A percentile compares a stretch with the other conserved stretches of the same genome.
phyloP scores from a whole-genome alignment of 345 rosid species.

The Punica granatum region DNA sequence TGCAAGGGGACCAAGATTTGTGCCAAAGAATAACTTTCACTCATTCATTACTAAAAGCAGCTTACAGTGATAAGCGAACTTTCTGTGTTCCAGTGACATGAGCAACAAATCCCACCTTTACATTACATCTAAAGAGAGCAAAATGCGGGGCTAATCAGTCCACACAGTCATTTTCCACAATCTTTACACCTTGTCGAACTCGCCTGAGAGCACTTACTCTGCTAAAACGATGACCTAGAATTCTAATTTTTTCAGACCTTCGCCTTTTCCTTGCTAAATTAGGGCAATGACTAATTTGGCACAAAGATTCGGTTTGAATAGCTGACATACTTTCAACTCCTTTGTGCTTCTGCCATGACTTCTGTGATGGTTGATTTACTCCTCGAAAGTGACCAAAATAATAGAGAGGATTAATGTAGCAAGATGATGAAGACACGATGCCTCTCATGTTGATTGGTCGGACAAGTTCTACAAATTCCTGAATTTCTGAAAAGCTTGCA shows the following conservation, averaged over 20 bases:
- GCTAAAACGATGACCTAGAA: slow-evolving; percentile 17
- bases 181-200: slow-evolving; percentile 28
- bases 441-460: slow-evolving; percentile 57
- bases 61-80: too few species aligned
- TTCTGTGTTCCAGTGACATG: too few species aligned
- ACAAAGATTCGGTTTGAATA: slow-evolving; percentile 16
- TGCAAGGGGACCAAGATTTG: neutral
- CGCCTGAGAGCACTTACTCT: slow-evolving; percentile 25
- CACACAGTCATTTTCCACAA: slow-evolving; percentile 19
- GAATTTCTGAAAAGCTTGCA: slow-evolving; percentile 60
- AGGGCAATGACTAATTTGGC: slow-evolving; percentile 8
- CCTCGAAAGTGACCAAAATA: slow-evolving; percentile 54
- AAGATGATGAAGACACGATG: slow-evolving; percentile 58
- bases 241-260: slow-evolving; percentile 4
- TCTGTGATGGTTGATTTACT: slow-evolving; percentile 24
- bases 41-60: too few species aligned
- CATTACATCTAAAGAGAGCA: neutral
- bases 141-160: neutral
- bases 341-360: slow-evolving; percentile 17
- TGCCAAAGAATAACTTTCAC: too few species aligned
- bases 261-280: slow-evolving; percentile 15
- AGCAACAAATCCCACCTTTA: neutral
- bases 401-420: slow-evolving; percentile 54
- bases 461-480: slow-evolving; percentile 55
- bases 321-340: slow-evolving; percentile 15